phyloP scores from a whole-genome alignment of 768 basidiomycete species.

The Terana coerulea region DNA sequence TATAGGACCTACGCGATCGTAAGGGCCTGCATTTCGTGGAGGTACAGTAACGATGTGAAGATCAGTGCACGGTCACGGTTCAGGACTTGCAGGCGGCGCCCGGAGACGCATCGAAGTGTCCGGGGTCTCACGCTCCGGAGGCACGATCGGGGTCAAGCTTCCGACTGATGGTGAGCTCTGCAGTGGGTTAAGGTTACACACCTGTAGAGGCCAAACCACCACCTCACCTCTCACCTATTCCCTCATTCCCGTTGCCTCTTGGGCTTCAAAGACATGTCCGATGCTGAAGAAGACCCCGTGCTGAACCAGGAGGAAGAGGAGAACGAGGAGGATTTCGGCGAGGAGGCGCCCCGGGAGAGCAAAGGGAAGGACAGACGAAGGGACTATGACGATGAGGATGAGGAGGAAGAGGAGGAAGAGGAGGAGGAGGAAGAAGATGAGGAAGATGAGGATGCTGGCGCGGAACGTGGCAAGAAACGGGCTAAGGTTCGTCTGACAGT shows the following conservation, averaged over 20 bases:
- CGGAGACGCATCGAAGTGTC: background rate
- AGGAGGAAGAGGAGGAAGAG: constrained; percentile 36
- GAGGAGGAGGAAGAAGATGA: constrained; percentile 43
- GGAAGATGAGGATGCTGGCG: constrained; percentile 40
- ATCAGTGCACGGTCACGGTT: too few species aligned
- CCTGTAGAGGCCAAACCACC: background rate
- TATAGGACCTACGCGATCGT: too few species aligned
- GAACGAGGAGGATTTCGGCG: constrained; percentile 22
- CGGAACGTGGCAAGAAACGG: constrained; percentile 51
- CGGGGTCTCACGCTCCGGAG: background rate
- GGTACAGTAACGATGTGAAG: too few species aligned
- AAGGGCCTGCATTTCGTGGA: too few species aligned
- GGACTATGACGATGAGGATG: constrained; percentile 38
- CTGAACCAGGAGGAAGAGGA: constrained; percentile 17
- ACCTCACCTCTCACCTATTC: background rate
- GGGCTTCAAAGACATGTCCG: constrained; percentile 18
- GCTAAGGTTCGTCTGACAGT: constrained; percentile 56
- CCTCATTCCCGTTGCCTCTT: background rate
- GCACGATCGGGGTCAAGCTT: too few species aligned
- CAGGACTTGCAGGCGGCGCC: background rate
- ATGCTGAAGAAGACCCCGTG: constrained; percentile 25
- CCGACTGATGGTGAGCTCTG: background rate
- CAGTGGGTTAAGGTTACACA: background rate
- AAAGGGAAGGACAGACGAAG: constrained; percentile 31
- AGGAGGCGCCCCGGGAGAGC: constrained; percentile 12